Percentiles rank a stretch among this genome's conserved stretches.
Evolutionary conservation across 257 asterid genomes (phyloP).

Genomic region (Nemophila menziesii): DNA sequence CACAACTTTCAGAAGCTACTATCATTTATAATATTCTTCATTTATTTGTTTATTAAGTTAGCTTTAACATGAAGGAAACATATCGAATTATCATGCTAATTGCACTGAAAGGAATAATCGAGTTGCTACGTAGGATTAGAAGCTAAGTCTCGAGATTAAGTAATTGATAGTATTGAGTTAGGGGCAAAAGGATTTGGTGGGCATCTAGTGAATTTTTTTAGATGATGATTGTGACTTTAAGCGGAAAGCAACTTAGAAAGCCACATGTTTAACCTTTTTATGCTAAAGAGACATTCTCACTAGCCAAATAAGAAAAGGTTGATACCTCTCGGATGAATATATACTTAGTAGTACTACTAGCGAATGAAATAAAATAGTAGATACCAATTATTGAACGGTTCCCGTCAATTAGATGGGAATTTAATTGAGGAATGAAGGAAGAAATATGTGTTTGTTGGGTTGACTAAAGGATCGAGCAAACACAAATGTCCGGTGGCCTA

Average conservation of each 20-base stretch:
- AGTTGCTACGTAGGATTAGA: not conserved
- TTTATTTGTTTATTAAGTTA: not conserved
- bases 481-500: too few species aligned
- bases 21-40: not conserved
- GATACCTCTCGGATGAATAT: slow-evolving; percentile 25
- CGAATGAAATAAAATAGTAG: not conserved
- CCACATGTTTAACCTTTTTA: slow-evolving; percentile 30
- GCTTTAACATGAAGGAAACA: not conserved
- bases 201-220: slow-evolving; percentile 29
- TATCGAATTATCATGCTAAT: not conserved
- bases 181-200: slow-evolving; percentile 28
- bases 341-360: slow-evolving; percentile 11
- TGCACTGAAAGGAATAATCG: slow-evolving; percentile 9
- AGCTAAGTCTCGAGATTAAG: slow-evolving; percentile 14
- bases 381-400: not conserved
- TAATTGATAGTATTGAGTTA: not conserved
- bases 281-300: slow-evolving; percentile 45
- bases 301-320: slow-evolving; percentile 22
- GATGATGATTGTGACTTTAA: slow-evolving; percentile 23
- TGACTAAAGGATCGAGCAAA: too few species aligned
- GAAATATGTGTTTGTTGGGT: too few species aligned
- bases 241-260: slow-evolving; percentile 25
- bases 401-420: not conserved
- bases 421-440: too few species aligned
- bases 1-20: not conserved